phyloP scores from a whole-genome alignment of 306 rosid species.

The Rosa chinensis region DNA sequence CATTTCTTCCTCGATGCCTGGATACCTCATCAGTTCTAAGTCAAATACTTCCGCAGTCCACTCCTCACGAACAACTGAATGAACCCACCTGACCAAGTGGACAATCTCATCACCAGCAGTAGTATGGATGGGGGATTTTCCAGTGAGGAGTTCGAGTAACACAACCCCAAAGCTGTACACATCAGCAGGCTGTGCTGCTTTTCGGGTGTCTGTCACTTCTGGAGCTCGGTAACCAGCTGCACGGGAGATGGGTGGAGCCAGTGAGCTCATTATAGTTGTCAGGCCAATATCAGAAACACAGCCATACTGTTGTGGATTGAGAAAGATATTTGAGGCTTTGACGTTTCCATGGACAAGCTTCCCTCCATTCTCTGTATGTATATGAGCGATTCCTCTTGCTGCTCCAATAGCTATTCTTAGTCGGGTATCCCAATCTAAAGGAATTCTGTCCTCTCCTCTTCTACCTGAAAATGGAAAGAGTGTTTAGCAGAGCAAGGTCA shows the following conservation, averaged over 20 bases:
- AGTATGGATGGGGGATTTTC: conserved; percentile 83
- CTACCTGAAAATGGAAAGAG: conserved; percentile 50
- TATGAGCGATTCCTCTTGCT: conserved; percentile 73
- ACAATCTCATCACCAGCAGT: conserved; percentile 83
- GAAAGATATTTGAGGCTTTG: conserved; percentile 75
- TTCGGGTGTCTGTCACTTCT: conserved; percentile 83
- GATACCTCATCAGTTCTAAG: conserved; percentile 75
- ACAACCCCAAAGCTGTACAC: conserved; percentile 90
- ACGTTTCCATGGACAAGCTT: conserved; percentile 83
- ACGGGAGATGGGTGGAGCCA: conserved; percentile 67
- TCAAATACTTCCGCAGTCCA: conserved; percentile 98
- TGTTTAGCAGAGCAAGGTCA: neutral
- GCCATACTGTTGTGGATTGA: conserved; percentile 56
- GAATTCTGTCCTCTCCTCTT: conserved; percentile 70
- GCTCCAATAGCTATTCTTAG: conserved; percentile 76
- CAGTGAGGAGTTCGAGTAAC: conserved; percentile 80
- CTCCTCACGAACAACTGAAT: conserved; percentile 91
- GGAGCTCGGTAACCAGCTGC: conserved; percentile 95
- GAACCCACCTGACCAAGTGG: conserved; percentile 97
- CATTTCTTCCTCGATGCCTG: conserved; percentile 95
- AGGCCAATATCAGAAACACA: conserved; percentile 84
- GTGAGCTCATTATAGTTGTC: conserved; percentile 72
- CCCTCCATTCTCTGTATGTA: conserved; percentile 69
- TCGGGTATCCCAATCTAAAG: conserved; percentile 76
- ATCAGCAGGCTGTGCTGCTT: conserved; percentile 75